Conservation (phyloP, 2,329 filamentous ascomycete genomes). For the Aspergillus thermomutatus region DNA sequence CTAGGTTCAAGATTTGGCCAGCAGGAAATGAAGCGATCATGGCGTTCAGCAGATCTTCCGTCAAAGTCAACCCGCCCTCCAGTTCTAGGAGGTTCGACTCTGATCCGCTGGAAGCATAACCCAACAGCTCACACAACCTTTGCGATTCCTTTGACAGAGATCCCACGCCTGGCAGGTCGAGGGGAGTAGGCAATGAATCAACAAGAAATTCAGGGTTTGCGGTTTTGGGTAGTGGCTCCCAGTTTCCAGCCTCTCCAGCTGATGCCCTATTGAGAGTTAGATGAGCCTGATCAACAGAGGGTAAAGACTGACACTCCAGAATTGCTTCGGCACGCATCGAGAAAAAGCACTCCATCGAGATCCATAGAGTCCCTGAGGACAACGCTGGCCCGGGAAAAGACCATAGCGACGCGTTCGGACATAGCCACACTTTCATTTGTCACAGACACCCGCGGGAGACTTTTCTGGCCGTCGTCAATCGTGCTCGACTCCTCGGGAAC, state of each 20-base stretch:
- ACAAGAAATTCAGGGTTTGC: constrained; percentile 13
- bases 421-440: constrained; percentile 9
- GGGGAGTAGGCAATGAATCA: constrained; percentile 10
- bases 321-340: constrained; percentile 23
- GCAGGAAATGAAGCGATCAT: neutral
- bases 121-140: constrained; percentile 17
- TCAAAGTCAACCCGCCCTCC: constrained; percentile 1
- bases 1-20: neutral
- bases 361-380: constrained; percentile 44
- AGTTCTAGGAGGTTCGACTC: neutral
- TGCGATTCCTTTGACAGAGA: constrained; percentile 11
- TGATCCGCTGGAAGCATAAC: constrained; percentile 7
- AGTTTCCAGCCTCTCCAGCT: constrained; percentile 14
- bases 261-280: constrained; percentile 10
- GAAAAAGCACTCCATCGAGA: constrained; percentile 37
- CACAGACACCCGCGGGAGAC: neutral
- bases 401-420: constrained; percentile 17
- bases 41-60: constrained; percentile 14
- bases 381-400: constrained; percentile 45
- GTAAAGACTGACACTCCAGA: constrained; percentile 19
- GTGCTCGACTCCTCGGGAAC: neutral
- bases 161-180: constrained; percentile 13
- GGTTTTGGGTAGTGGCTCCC: constrained; percentile 19
- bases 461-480: neutral
- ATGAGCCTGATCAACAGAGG: neutral